Percentiles rank a stretch among this genome's conserved stretches.
phyloP scores from a whole-genome alignment of 257 asterid species.

The Misopates orontium region DNA sequence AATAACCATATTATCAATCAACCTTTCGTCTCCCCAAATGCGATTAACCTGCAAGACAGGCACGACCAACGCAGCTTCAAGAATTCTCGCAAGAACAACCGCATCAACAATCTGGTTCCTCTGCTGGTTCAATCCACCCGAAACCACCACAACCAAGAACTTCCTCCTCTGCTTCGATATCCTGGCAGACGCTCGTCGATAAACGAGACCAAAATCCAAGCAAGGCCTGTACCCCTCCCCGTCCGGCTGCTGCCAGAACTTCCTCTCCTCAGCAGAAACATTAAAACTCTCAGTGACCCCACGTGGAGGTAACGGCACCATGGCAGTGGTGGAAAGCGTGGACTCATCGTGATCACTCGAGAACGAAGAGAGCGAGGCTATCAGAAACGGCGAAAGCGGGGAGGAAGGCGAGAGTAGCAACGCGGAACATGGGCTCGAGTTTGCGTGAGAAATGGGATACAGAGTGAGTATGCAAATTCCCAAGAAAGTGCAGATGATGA shows the following conservation, averaged over 20 bases:
- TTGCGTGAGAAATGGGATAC: conserved; percentile 35
- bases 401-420: conserved; percentile 26
- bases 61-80: conserved; percentile 61
- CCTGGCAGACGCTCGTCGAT: conserved; percentile 45
- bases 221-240: conserved; percentile 57
- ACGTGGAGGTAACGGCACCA: conserved; percentile 53
- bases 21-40: conserved; percentile 76
- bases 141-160: conserved; percentile 62
- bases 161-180: conserved; percentile 47
- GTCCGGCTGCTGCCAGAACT: conserved; percentile 64
- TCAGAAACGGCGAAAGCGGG: conserved; percentile 20
- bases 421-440: conserved; percentile 36
- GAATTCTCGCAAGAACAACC: conserved; percentile 62
- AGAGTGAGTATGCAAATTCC: conserved; percentile 38
- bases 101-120: conserved; percentile 74
- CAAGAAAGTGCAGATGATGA: conserved; percentile 37
- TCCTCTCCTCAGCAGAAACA: conserved; percentile 42
- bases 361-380: conserved; percentile 38
- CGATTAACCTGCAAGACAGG: conserved; percentile 66
- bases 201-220: conserved; percentile 47
- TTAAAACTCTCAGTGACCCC: conserved; percentile 27
- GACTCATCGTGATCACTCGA: conserved; percentile 17
- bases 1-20: neutral
- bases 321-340: conserved; percentile 28
- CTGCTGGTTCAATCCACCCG: conserved; percentile 73